Conservation (phyloP, 306 rosid genomes). For the Lagenaria siceraria region DNA sequence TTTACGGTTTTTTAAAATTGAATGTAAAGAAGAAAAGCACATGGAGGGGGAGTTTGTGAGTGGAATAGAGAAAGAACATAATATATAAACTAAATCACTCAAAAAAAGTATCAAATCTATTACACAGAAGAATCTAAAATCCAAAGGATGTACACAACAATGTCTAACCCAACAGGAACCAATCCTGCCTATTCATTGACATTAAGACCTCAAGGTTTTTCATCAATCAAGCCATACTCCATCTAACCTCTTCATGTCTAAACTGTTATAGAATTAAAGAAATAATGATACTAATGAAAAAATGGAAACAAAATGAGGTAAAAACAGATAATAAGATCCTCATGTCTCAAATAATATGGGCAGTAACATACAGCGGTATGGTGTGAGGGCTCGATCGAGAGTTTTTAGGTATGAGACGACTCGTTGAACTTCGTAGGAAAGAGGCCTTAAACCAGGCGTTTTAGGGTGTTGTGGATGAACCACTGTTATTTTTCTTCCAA, state of each 20-base stretch:
- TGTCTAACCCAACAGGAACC: not conserved
- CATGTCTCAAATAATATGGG: not conserved
- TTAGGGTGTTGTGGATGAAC: not conserved
- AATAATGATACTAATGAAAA: not conserved
- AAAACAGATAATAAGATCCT: not conserved
- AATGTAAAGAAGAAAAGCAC: not conserved
- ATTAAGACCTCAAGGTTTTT: not conserved
- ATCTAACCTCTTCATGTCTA: not conserved
- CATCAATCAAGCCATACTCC: not conserved
- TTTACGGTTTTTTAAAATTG: too few relatives aligned
- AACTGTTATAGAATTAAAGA: not conserved
- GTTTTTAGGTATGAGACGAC: not conserved
- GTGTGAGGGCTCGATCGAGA: not conserved
- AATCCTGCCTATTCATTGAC: not conserved
- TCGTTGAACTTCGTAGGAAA: not conserved
- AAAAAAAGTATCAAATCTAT: not conserved
- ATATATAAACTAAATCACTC: not conserved
- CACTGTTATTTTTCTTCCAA: constrained; percentile 14
- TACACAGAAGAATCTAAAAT: not conserved
- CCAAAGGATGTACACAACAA: not conserved
- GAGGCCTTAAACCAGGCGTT: not conserved
- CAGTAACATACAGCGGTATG: not conserved
- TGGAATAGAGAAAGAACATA: not conserved
- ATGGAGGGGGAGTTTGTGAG: not conserved
- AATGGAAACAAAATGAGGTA: not conserved